Base-by-base conservation (phyloP, 768 basidiomycete species). In the Vararia minispora region DNA sequence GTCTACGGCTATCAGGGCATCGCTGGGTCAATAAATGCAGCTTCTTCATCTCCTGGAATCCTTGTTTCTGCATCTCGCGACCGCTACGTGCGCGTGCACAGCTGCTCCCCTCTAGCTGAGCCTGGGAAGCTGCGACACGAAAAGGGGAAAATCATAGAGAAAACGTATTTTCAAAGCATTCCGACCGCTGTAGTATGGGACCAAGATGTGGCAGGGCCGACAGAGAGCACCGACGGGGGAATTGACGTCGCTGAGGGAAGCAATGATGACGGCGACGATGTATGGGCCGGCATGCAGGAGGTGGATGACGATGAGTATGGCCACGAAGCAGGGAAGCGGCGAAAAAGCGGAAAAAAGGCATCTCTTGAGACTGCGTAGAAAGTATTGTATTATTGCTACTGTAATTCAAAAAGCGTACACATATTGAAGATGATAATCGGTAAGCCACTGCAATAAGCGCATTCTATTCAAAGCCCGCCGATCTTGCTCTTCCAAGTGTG, bases 401-500 rank as follows among this genome's bases (percentile, higher is more conserved):
- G n/a, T n/a, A n/a, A n/a, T n/a, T n/a, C n/a, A n/a, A n/a, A n/a
- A n/a, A n/a, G n/a, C n/a, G n/a, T n/a, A n/a, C n/a, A n/a, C n/a
- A n/a, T n/a, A n/a, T n/a, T n/a, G n/a, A n/a, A n/a, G n/a, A n/a
- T n/a, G n/a, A n/a, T n/a, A n/a, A n/a, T n/a, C n/a, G n/a, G n/a
- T n/a, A n/a, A n/a, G 11, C 49, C 40, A 50, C 25, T 56, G 45
- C 3, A 28, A 24, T 13, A 21, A 16, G 26, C 1, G 22, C 12
- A 13, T 21, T 8, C 32, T 5, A n/a, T 17, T 50, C 21, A 51
- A 28, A 39, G 42, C 35, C 52, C 48, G 6, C 72, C 89, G 49
- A 91, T 89, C 54, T 79, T 67, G 51, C 84, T 88, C 61, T 79
- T 72, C 94, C 92, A 98, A 12, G 66, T 77, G 45, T 76, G 79